Evolutionary conservation across 495 filamentous ascomycete species (phyloP).

Genomic region (Cudoniella acicularis): DNA sequence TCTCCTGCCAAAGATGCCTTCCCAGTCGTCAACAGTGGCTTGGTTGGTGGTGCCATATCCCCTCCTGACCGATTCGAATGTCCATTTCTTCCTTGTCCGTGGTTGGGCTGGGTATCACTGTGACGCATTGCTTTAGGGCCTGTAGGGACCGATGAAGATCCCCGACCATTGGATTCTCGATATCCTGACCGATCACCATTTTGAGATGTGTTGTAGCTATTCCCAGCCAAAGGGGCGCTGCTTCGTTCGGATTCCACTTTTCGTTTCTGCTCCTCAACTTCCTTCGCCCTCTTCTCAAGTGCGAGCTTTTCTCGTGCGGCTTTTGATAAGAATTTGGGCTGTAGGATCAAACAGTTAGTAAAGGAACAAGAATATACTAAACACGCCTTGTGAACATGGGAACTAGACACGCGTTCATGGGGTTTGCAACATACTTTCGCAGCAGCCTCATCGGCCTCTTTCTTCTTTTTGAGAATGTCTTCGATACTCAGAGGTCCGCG

Average conservation of each 20-base stretch:
- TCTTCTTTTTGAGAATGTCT: slow-evolving; percentile 73
- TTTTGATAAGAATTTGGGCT: slow-evolving; percentile 92
- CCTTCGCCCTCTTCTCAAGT: slow-evolving; percentile 79
- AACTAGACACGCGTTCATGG: background rate
- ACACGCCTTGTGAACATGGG: slow-evolving; percentile 22
- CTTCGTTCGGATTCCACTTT: slow-evolving; percentile 50
- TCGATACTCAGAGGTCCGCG: slow-evolving; percentile 67
- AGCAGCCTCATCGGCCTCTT: slow-evolving; percentile 71
- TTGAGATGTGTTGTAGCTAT: slow-evolving; percentile 15
- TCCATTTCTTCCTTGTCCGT: slow-evolving; percentile 47
- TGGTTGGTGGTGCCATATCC: slow-evolving; percentile 35
- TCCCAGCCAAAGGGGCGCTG: background rate
- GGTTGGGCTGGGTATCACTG: slow-evolving; percentile 45
- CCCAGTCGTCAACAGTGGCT: slow-evolving; percentile 26
- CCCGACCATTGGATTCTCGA: slow-evolving; percentile 16
- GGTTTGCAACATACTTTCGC: slow-evolving; percentile 55
- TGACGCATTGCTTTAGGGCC: slow-evolving; percentile 75
- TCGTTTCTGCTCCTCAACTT: slow-evolving; percentile 66
- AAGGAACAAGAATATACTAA: slow-evolving; percentile 27
- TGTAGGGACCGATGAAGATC: slow-evolving; percentile 54
- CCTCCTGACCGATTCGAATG: slow-evolving; percentile 22
- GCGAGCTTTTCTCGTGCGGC: slow-evolving; percentile 83
- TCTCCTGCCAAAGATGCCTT: slow-evolving; percentile 36
- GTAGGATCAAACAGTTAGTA: slow-evolving; percentile 21
- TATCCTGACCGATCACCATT: slow-evolving; percentile 17